Percentiles rank a stretch among this genome's conserved stretches.
Evolutionary conservation across 805 yeast genomes (phyloP).

Genomic region (Kuraishia borneana): DNA sequence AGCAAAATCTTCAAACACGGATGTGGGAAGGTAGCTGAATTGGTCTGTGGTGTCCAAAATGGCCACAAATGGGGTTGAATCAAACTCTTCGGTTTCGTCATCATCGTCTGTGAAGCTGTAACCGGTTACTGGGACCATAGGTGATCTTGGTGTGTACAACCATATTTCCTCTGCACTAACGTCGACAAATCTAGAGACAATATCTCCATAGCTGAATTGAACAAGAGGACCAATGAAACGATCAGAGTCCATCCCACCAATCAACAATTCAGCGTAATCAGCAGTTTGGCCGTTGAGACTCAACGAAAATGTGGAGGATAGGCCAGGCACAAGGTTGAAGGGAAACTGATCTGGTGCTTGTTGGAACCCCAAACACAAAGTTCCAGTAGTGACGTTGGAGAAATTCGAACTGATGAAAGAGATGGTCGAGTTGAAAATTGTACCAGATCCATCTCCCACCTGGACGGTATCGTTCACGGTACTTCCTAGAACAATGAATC

Average conservation of each 20-base stretch:
- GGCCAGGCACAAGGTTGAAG: no score
- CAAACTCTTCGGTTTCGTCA: constrained; percentile 21
- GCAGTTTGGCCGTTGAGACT: constrained; percentile 20
- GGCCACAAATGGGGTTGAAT: constrained; percentile 44
- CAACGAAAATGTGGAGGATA: constrained; percentile 33
- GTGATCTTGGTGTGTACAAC: constrained; percentile 12
- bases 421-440: no score
- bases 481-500: no score
- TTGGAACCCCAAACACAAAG: no score
- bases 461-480: no score
- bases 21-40: constrained; percentile 42
- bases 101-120: constrained; percentile 33
- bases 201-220: constrained; percentile 30
- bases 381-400: no score
- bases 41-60: constrained; percentile 44
- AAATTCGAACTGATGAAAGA: no score
- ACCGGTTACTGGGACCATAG: constrained; percentile 34
- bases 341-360: no score
- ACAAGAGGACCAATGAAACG: constrained; percentile 35
- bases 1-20: constrained; percentile 47
- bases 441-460: no score
- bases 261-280: constrained; percentile 25
- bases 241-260: constrained; percentile 47
- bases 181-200: constrained; percentile 8
- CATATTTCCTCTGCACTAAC: constrained; percentile 17